Evolutionary conservation across 2,329 filamentous ascomycete species (phyloP).

Genomic region (Sclerotinia sclerotiorum): DNA sequence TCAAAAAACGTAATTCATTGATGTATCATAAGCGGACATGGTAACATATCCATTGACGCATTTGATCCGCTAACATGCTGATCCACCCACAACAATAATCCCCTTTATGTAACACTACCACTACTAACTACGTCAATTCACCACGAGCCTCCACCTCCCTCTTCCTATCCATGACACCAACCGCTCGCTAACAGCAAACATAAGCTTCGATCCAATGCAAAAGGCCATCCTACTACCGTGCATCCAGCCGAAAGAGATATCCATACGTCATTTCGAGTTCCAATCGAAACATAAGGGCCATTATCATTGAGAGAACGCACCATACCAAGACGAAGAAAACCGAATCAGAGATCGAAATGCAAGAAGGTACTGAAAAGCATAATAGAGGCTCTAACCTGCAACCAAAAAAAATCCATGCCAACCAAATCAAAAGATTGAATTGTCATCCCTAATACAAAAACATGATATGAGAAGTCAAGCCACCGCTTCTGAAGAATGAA

Average conservation of each 20-base stretch:
- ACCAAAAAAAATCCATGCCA: slow-evolving; percentile 19
- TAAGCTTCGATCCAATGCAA: slow-evolving; percentile 19
- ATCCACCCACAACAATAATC: background rate
- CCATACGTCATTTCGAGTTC: slow-evolving; percentile 6
- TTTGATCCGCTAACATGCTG: slow-evolving; percentile 3
- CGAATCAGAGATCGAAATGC: slow-evolving; percentile 11
- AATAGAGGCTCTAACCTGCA: slow-evolving; percentile 17
- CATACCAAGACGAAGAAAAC: slow-evolving; percentile 9
- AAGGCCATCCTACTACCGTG: slow-evolving; percentile 9
- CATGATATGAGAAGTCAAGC: slow-evolving; percentile 13
- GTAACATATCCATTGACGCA: background rate
- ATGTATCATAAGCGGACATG: slow-evolving; percentile 11
- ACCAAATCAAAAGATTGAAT: slow-evolving; percentile 19
- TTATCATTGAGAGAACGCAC: slow-evolving; percentile 13
- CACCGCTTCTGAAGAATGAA: slow-evolving; percentile 14
- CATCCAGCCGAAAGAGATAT: slow-evolving; percentile 11
- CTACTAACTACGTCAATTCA: background rate
- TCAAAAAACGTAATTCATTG: slow-evolving; percentile 14
- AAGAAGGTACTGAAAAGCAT: slow-evolving; percentile 12
- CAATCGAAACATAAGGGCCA: slow-evolving; percentile 14
- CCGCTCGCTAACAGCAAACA: slow-evolving; percentile 17
- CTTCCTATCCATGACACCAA: slow-evolving; percentile 5
- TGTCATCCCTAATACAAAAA: slow-evolving; percentile 17
- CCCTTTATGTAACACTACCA: slow-evolving; percentile 9
- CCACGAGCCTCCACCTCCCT: background rate